Evolutionary conservation across 768 basidiomycete genomes (phyloP).

Genomic region (Leccinum ochraceum): DNA sequence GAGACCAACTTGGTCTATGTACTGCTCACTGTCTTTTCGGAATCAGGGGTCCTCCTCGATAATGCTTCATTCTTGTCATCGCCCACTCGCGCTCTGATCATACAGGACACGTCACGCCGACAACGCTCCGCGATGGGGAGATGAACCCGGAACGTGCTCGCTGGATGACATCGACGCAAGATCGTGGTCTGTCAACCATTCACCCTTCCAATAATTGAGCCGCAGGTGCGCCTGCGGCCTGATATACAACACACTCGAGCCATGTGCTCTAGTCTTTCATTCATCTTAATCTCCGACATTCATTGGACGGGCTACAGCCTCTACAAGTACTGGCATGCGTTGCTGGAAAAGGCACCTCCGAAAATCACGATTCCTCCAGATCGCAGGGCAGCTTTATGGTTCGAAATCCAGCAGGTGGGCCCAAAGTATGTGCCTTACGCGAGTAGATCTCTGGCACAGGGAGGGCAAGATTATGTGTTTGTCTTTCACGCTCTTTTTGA

Average conservation of each 20-base stretch:
- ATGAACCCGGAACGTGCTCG: neutral
- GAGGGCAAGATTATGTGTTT: neutral
- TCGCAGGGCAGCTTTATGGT: neutral
- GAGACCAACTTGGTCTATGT: too few species aligned
- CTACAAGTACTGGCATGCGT: neutral
- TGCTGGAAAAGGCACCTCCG: neutral
- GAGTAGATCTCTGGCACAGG: neutral
- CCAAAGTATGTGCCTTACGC: neutral
- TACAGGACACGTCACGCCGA: neutral
- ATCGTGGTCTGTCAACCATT: neutral
- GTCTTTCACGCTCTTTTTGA: neutral
- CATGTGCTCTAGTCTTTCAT: too few species aligned
- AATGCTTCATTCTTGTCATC: neutral
- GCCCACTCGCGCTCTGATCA: neutral
- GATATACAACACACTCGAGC: neutral
- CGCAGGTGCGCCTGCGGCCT: neutral
- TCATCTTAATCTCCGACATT: neutral
- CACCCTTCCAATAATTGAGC: neutral
- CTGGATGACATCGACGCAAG: neutral
- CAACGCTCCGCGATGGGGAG: neutral
- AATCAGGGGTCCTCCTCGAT: neutral
- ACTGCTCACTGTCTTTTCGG: neutral
- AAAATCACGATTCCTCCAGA: neutral
- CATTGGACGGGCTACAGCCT: neutral
- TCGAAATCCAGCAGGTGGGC: neutral